phyloP scores from a whole-genome alignment of 805 yeast genomes.

The Wickerhamomyces kurtzmanii region DNA sequence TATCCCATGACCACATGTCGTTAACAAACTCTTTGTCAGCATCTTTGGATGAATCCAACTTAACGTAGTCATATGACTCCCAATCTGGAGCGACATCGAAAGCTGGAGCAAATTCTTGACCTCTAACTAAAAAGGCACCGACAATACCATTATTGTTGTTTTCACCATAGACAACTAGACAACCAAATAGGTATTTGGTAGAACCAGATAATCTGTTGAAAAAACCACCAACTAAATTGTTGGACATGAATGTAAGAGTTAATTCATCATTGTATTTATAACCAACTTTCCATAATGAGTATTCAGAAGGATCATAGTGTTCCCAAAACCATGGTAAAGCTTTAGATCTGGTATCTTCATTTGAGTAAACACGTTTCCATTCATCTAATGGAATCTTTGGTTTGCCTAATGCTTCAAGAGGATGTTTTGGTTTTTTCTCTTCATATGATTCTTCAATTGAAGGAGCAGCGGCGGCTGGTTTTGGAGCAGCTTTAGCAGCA shows the following conservation, averaged over 20 bases:
- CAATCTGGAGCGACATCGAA: constrained; percentile 99
- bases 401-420: constrained; percentile 77
- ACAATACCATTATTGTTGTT: constrained; percentile 96
- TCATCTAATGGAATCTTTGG: constrained; percentile 67
- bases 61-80: constrained; percentile 84
- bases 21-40: constrained; percentile 74
- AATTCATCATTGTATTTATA: constrained; percentile 98
- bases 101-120: constrained; percentile 85
- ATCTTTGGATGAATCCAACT: constrained; percentile 70
- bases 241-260: constrained; percentile 95
- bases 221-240: constrained; percentile 97
- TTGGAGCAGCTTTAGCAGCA: constrained; percentile 28
- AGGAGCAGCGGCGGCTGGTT: constrained; percentile 26
- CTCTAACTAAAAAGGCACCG: constrained; percentile 93
- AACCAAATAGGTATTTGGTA: constrained; percentile 89
- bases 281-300: constrained; percentile 91
- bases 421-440: constrained; percentile 82
- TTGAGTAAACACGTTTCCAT: constrained; percentile 95
- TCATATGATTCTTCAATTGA: constrained; percentile 33
- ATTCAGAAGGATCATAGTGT: constrained; percentile 83
- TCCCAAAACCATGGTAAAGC: constrained; percentile 99
- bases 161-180: constrained; percentile 93
- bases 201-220: constrained; percentile 91
- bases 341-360: constrained; percentile 89
- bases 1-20: constrained; percentile 98